phyloP scores from a whole-genome alignment of 352 stramenopile genomes.

The Pythium guiyangense region DNA sequence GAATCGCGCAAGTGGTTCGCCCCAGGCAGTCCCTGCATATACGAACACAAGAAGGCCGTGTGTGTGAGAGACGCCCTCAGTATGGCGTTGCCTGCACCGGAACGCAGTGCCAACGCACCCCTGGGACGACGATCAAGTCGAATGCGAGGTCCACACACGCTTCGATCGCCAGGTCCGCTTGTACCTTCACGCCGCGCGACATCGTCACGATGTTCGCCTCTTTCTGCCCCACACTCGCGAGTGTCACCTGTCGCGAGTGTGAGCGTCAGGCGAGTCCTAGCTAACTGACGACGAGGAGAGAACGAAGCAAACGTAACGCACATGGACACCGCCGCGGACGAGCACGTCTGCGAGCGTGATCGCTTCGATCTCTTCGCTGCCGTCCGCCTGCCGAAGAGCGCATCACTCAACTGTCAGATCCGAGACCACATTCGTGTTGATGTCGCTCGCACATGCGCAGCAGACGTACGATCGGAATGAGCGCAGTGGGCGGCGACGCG shows the following conservation, averaged over 20 bases:
- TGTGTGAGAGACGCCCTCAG: not conserved
- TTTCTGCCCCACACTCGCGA: constrained; percentile 58
- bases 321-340: constrained; percentile 53
- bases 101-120: constrained; percentile 23
- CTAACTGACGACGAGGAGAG: not conserved
- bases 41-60: not conserved
- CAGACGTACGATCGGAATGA: constrained; percentile 27
- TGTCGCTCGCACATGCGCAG: not conserved
- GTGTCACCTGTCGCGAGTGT: constrained; percentile 29
- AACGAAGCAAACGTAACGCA: not conserved
- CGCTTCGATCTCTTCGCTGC: constrained; percentile 80
- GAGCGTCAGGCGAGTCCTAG: not conserved
- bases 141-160: constrained; percentile 47
- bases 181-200: constrained; percentile 65
- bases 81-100: not conserved
- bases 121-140: constrained; percentile 65
- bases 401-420: not conserved
- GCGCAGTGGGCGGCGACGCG: constrained; percentile 12
- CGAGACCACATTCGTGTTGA: not conserved
- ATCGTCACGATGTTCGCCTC: constrained; percentile 63
- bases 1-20: constrained; percentile 71
- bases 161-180: constrained; percentile 65
- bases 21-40: constrained; percentile 51
- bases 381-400: constrained; percentile 47
- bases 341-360: constrained; percentile 72